Percentiles rank a stretch among this genome's conserved stretches.
These are phyloP conservation scores for Arctostaphylos glauca DNA, from an alignment of 148 eudicot species.

Conservation along the genomic window DNA sequence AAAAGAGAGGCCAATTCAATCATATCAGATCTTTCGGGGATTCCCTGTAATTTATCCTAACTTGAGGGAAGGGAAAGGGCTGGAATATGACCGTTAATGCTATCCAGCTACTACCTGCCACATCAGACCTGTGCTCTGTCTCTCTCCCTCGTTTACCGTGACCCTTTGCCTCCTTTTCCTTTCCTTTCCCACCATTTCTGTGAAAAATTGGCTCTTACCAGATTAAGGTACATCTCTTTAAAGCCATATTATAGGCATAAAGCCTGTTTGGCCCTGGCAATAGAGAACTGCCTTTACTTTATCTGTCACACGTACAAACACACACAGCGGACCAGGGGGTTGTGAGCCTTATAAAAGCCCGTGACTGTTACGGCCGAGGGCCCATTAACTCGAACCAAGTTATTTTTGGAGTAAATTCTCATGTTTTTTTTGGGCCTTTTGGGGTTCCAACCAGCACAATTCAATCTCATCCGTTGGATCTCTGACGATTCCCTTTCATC, in stretches of 20 bases:
- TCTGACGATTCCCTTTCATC: background rate
- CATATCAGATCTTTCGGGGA: no score
- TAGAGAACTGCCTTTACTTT: background rate
- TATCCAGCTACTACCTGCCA: background rate
- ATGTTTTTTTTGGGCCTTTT: background rate
- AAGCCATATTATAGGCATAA: no score
- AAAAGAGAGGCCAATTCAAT: no score
- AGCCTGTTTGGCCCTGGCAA: no score
- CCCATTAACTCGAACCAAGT: background rate
- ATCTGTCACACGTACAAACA: background rate
- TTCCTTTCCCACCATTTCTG: no score
- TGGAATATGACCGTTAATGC: background rate
- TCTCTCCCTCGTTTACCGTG: background rate
- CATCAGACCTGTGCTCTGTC: background rate
- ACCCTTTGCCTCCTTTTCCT: background rate
- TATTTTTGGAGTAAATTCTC: no score
- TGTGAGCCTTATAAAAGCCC: background rate
- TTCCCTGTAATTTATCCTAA: no score
- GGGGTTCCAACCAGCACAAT: background rate
- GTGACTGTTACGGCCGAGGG: background rate
- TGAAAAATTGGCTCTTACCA: no score
- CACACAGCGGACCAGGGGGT: background rate
- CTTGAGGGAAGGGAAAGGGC: background rate
- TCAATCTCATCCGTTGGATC: conserved; percentile 8
- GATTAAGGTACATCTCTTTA: no score